These are phyloP conservation scores for Spiraea crenata DNA, from an alignment of 331 rosid species.

Conservation along the genomic window DNA sequence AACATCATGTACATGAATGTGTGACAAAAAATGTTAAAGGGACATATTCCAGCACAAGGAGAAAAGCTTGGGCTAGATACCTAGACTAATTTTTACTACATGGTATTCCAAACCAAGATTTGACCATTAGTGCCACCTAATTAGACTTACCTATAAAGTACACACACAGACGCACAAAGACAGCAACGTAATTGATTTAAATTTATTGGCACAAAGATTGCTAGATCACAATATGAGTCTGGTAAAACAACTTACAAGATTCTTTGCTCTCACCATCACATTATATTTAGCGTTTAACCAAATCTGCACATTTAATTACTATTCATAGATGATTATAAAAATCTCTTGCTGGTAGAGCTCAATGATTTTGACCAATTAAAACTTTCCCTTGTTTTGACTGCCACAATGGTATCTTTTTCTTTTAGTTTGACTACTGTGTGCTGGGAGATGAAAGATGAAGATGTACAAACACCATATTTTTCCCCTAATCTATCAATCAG, in stretches of 20 bases:
- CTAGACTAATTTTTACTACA: background rate
- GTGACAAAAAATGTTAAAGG: background rate
- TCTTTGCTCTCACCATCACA: too few relatives aligned
- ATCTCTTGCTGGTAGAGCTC: background rate
- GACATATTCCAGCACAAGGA: background rate
- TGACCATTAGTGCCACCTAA: background rate
- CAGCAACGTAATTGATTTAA: background rate
- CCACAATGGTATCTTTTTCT: background rate
- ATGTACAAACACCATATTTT: background rate
- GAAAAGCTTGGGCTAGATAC: background rate
- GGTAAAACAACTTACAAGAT: too few relatives aligned
- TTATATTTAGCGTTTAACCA: too few relatives aligned
- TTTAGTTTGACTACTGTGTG: background rate
- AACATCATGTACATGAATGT: background rate
- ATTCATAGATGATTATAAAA: too few relatives aligned
- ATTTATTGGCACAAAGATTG: background rate
- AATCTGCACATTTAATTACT: too few relatives aligned
- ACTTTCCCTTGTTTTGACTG: background rate
- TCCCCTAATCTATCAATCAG: background rate
- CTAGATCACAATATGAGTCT: background rate
- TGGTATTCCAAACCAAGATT: background rate
- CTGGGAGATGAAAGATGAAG: background rate
- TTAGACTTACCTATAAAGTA: background rate
- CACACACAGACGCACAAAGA: background rate
- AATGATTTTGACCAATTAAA: slow-evolving; percentile 14